Conservation (phyloP, 169 alveolate genomes). For the Eimeria falciformis region DNA sequence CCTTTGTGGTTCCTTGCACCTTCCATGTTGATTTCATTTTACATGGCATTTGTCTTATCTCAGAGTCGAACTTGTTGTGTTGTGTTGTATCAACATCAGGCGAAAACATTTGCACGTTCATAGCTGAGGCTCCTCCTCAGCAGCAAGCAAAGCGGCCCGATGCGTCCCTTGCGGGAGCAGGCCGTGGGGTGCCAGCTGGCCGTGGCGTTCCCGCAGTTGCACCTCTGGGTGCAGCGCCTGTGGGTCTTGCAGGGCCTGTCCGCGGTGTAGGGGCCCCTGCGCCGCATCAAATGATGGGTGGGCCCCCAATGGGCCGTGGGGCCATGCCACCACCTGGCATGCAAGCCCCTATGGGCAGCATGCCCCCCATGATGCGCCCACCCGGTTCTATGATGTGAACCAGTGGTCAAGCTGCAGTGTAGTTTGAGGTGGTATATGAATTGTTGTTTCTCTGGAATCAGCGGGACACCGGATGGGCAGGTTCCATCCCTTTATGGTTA, state of each 20-base stretch:
- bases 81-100: conserved; percentile 91
- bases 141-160: conserved; percentile 51
- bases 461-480: no score
- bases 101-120: conserved; percentile 96
- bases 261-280: conserved; percentile 80
- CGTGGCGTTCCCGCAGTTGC: conserved; percentile 64
- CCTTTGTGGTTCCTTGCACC: no score
- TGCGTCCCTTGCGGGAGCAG: conserved; percentile 31
- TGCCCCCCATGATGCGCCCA: conserved; percentile 57
- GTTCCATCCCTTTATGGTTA: no score
- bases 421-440: no score
- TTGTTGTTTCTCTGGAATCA: no score
- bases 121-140: conserved; percentile 97
- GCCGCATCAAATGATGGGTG: conserved; percentile 47
- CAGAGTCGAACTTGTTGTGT: conserved; percentile 96
- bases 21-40: no score
- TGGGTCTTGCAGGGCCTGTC: conserved; percentile 78
- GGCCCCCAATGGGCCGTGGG: conserved; percentile 40
- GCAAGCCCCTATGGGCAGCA: conserved; percentile 16
- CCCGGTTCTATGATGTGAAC: neutral
- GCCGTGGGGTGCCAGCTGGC: conserved; percentile 69
- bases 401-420: neutral
- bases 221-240: conserved; percentile 73
- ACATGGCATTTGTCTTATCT: no score
- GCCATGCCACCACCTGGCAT: conserved; percentile 8